Evolutionary conservation across 768 basidiomycete species (phyloP), one percentile per base, ranked within the genome.

Genomic region (Trametes sanguinea): DNA sequence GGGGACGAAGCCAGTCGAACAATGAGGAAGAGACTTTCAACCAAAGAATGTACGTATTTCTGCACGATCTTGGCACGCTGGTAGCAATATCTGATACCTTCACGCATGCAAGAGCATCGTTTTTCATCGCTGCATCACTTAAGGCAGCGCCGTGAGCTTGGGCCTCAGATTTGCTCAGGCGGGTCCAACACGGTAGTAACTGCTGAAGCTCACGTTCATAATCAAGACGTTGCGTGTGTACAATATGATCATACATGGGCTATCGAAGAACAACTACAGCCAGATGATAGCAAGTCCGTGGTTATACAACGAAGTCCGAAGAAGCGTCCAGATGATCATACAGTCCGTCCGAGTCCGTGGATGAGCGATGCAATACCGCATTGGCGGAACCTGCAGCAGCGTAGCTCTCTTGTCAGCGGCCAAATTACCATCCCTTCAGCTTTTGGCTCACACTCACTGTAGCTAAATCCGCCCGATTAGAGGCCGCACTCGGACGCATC

Each of bases 401-500:
- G 46, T 16, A 44, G 6, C n/a, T 2, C 13, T 22, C 9, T 27
- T 16, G 51, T 57, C 50, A 57, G 55, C 16, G 22, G 52, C 17
- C 17, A 4, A 44, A 4, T 5, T 6, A n/a, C 33, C 22, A 17
- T 14, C 0, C 27, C 3, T 16, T 22, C 51, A 22, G 29, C 4
- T 42, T 30, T 29, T 17, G 37, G 32, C 11, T 33, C 35, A 54
- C 44, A 48, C 50, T 44, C 59, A 53, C 57, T 37, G 35, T 11
- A 37, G 11, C 11, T 11, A 37, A 6, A 11, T 37, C 30, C 11
- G 7, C 27, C 11, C 9, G 4, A 14, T 73, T 67, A 78, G 61
- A 85, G 71, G 27, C 85, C 85, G 67, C 88, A 89, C 52, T 69
- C 63, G 0, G 84, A 80, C 6, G 77, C 58, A 40, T 65, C 72